These are phyloP conservation scores for Orbilia brochopaga DNA, from an alignment of 2,329 filamentous ascomycete genomes.

Conservation along the genomic window DNA sequence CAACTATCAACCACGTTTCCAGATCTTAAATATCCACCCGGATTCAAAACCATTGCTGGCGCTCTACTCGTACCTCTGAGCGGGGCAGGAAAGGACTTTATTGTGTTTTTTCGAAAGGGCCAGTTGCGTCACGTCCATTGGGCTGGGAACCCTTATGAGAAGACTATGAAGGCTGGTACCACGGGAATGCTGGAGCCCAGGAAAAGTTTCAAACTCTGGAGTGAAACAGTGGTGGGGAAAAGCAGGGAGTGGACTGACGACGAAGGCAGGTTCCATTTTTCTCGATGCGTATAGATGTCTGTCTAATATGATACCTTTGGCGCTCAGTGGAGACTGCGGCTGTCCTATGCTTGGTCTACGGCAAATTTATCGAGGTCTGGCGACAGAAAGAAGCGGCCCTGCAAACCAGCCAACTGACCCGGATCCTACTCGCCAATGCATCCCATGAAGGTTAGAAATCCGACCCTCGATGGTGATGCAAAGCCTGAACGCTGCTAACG, in stretches of 20 bases:
- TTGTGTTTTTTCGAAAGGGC: constrained; percentile 84
- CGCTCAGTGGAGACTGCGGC: constrained; percentile 79
- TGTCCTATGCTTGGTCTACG: constrained; percentile 84
- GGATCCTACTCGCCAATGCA: constrained; percentile 80
- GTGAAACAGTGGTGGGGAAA: constrained; percentile 78
- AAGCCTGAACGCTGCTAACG: constrained; percentile 8
- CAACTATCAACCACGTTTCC: constrained; percentile 79
- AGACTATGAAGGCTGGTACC: constrained; percentile 73
- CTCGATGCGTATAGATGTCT: no score
- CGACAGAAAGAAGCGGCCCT: constrained; percentile 84
- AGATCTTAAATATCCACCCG: constrained; percentile 77
- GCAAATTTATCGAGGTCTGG: constrained; percentile 91
- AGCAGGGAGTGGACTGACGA: constrained; percentile 88
- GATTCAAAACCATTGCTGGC: constrained; percentile 78
- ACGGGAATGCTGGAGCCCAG: constrained; percentile 76
- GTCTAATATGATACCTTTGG: neutral
- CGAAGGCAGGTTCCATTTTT: constrained; percentile 60
- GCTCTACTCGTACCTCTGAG: constrained; percentile 82
- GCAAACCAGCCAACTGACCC: constrained; percentile 80
- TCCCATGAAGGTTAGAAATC: constrained; percentile 70
- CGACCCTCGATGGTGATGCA: neutral
- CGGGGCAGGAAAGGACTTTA: constrained; percentile 78
- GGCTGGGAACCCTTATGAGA: constrained; percentile 87
- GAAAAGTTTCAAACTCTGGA: constrained; percentile 80
- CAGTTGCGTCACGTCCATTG: constrained; percentile 80